Evolutionary conservation across 202 grass and related monocot genomes (phyloP).

Genomic region (Bolboschoenoplectus hybrid): DNA sequence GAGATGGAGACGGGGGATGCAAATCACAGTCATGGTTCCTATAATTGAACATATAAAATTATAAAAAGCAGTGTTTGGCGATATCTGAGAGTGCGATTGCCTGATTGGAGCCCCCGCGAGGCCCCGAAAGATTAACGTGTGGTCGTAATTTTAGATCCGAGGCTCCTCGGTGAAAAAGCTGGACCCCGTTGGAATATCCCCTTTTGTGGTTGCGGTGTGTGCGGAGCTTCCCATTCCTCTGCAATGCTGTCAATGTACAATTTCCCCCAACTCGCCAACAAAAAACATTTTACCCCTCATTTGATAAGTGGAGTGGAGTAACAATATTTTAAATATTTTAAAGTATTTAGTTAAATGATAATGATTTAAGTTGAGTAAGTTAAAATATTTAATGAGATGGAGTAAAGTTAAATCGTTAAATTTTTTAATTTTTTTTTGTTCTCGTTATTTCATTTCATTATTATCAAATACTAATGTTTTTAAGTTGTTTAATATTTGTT

Average conservation of each 20-base stretch:
- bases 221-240: neutral
- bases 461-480: too few species aligned
- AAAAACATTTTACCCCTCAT: neutral
- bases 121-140: conserved; percentile 39
- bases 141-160: conserved; percentile 46
- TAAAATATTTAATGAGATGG: too few species aligned
- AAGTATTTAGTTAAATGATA: too few species aligned
- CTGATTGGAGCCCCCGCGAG: neutral
- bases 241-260: neutral
- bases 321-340: too few species aligned
- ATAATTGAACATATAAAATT: conserved; percentile 32
- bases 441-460: too few species aligned
- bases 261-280: neutral
- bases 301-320: too few species aligned
- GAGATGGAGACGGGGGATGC: conserved; percentile 30
- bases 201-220: conserved; percentile 17
- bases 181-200: conserved; percentile 48
- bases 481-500: too few species aligned
- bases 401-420: too few species aligned
- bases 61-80: conserved; percentile 19
- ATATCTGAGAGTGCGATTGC: conserved; percentile 31
- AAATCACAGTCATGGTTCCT: conserved; percentile 18
- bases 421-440: too few species aligned
- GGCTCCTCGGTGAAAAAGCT: conserved; percentile 22
- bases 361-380: too few species aligned